Conservation (phyloP, 371 early-diverging fungal species). For the Parasitella parasitica region DNA sequence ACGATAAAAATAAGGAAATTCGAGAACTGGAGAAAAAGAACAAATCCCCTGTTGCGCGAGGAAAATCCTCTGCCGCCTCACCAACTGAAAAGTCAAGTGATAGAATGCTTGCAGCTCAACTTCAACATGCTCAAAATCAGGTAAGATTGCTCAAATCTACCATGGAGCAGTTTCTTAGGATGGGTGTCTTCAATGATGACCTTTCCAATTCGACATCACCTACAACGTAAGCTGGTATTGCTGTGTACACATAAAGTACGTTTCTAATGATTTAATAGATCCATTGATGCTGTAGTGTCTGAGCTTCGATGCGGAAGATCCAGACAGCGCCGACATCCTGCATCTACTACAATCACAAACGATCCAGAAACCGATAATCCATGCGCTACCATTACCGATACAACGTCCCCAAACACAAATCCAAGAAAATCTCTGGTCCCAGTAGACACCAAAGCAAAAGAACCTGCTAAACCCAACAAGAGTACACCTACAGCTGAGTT, state of each 20-base stretch:
- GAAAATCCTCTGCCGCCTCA: not conserved
- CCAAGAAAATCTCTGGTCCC: conserved; percentile 2
- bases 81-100: conserved; percentile 3
- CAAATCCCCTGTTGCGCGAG: not conserved
- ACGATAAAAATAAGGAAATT: conserved; percentile 20
- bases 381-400: not conserved
- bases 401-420: not conserved
- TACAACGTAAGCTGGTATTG: conserved; percentile 7
- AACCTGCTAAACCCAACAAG: not conserved
- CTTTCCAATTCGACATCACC: conserved; percentile 3
- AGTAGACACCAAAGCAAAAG: not conserved
- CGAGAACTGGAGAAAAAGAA: conserved; percentile 12
- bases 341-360: not conserved
- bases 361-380: not conserved
- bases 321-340: not conserved
- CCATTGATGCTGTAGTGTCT: conserved; percentile 15
- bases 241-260: not conserved
- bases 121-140: conserved; percentile 42
- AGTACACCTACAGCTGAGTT: conserved; percentile 9
- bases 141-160: conserved; percentile 42
- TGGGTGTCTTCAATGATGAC: conserved; percentile 43
- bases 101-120: conserved; percentile 17
- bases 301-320: conserved; percentile 15
- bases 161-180: conserved; percentile 46
- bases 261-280: not conserved